These are phyloP conservation scores for Claviceps pazoutovae DNA, from an alignment of 2,329 filamentous ascomycete species.

Conservation along the genomic window DNA sequence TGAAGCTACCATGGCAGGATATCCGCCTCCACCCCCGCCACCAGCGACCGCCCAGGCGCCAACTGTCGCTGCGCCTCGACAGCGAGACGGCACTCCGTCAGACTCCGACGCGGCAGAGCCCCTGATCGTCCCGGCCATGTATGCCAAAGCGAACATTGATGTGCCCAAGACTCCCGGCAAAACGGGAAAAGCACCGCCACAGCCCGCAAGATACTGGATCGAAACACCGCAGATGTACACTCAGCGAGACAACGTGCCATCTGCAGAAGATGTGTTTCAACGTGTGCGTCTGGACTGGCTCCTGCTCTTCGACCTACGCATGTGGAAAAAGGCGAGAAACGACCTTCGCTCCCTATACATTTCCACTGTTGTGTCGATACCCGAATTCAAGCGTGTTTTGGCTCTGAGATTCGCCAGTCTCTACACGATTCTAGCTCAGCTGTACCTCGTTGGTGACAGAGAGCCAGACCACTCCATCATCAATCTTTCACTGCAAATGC, in stretches of 20 bases:
- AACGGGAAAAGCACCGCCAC: constrained; percentile 33
- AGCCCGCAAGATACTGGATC: constrained; percentile 71
- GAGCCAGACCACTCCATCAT: constrained; percentile 98
- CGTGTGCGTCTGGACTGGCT: constrained; percentile 87
- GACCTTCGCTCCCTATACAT: constrained; percentile 90
- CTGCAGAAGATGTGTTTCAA: constrained; percentile 78
- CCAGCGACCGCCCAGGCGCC: constrained; percentile 48
- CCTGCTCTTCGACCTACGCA: constrained; percentile 80
- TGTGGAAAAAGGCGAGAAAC: constrained; percentile 93
- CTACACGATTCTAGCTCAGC: constrained; percentile 83
- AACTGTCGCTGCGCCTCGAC: constrained; percentile 30
- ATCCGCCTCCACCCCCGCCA: constrained; percentile 50
- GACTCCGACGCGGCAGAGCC: constrained; percentile 58
- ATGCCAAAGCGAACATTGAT: constrained; percentile 50
- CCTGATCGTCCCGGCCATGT: constrained; percentile 46
- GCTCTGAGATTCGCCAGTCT: constrained; percentile 88
- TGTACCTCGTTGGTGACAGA: constrained; percentile 89
- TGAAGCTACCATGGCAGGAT: constrained; percentile 66
- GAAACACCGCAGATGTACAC: constrained; percentile 61
- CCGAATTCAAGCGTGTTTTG: constrained; percentile 88
- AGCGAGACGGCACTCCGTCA: constrained; percentile 52
- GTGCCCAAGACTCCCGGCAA: constrained; percentile 72
- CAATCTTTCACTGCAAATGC: constrained; percentile 89
- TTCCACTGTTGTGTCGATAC: constrained; percentile 87
- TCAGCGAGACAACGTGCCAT: constrained; percentile 45